Conservation (phyloP, 495 filamentous ascomycete genomes). For the Elasticomyces elasticus region DNA sequence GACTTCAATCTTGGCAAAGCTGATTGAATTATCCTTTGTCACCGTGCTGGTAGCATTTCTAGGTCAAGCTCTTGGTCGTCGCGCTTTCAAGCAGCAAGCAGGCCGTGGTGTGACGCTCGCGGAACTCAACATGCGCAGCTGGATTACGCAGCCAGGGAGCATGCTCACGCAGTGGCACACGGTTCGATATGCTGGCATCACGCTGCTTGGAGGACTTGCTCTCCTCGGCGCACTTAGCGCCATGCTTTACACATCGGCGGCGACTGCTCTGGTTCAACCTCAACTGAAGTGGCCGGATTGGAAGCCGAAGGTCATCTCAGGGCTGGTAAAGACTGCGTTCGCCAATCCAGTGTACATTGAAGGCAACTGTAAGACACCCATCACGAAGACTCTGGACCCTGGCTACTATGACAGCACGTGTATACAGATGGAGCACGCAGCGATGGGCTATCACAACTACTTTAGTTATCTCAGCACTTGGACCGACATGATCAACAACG, state of each 20-base stretch:
- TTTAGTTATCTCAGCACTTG: slow-evolving; percentile 41
- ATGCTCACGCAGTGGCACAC: slow-evolving; percentile 57
- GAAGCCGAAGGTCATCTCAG: slow-evolving; percentile 38
- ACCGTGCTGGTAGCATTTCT: slow-evolving; percentile 66
- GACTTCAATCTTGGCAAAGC: slow-evolving; percentile 57
- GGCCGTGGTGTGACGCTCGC: slow-evolving; percentile 54
- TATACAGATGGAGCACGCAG: slow-evolving; percentile 51
- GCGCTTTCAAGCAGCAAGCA: slow-evolving; percentile 47
- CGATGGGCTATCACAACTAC: slow-evolving; percentile 49
- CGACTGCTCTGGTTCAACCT: slow-evolving; percentile 56
- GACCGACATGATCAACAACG: slow-evolving; percentile 32
- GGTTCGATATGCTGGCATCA: slow-evolving; percentile 49
- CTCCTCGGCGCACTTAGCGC: slow-evolving; percentile 51
- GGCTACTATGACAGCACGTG: slow-evolving; percentile 42
- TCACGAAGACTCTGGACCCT: slow-evolving; percentile 34
- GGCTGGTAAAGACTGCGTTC: slow-evolving; percentile 48
- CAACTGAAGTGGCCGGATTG: slow-evolving; percentile 46
- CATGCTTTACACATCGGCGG: slow-evolving; percentile 65
- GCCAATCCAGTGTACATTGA: slow-evolving; percentile 47
- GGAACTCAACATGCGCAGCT: slow-evolving; percentile 46
- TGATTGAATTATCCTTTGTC: slow-evolving; percentile 65
- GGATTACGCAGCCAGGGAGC: slow-evolving; percentile 54
- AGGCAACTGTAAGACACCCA: slow-evolving; percentile 49
- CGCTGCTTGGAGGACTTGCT: slow-evolving; percentile 48
- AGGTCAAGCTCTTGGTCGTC: slow-evolving; percentile 58